Conservation (phyloP, 2,329 filamentous ascomycete genomes). For the Diaporthe australafricana region DNA sequence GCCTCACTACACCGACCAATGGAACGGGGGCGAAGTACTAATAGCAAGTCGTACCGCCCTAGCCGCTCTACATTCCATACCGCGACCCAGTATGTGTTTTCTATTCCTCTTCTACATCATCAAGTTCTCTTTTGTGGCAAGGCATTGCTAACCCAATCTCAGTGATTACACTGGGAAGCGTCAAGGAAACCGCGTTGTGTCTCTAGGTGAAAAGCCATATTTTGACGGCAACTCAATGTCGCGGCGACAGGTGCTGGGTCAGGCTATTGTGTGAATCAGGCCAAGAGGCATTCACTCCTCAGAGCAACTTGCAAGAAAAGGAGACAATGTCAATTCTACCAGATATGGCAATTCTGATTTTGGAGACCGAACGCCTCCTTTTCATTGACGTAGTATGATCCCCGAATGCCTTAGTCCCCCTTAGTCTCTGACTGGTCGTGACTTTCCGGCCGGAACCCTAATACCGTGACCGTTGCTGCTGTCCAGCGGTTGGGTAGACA, state of each 20-base stretch:
- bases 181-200: slow-evolving; percentile 47
- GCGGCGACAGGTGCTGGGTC: slow-evolving; percentile 43
- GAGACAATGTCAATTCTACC: background rate
- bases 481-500: background rate
- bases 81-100: background rate
- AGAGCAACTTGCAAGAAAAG: too few species aligned
- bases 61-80: background rate
- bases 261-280: background rate
- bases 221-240: slow-evolving; percentile 44
- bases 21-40: background rate
- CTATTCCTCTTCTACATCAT: background rate
- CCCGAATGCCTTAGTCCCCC: background rate
- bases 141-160: background rate
- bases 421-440: background rate
- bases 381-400: background rate
- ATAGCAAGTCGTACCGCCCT: background rate
- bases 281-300: background rate
- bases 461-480: background rate
- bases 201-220: slow-evolving; percentile 46
- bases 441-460: background rate
- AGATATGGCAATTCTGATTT: background rate
- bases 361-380: background rate
- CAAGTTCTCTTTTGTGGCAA: background rate
- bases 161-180: slow-evolving; percentile 45
- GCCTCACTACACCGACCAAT: background rate